A percentile compares a stretch with the other conserved stretches of the same genome.
Conservation (phyloP, 768 basidiomycete genomes). For the Scleroderma citrinum region DNA sequence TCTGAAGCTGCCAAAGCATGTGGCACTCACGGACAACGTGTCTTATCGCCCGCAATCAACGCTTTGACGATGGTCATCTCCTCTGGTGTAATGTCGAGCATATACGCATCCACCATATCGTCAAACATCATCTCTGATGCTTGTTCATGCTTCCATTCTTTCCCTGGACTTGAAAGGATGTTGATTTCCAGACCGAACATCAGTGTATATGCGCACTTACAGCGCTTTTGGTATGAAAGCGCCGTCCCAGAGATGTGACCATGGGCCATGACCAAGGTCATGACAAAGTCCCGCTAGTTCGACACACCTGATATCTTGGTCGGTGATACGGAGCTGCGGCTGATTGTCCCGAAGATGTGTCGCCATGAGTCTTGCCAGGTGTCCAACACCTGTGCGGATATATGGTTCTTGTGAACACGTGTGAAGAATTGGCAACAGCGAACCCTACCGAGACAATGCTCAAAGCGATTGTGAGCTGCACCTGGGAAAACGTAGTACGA, state of each 20-base stretch:
- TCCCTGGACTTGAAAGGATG: conserved; percentile 34
- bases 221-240: conserved; percentile 61
- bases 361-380: conserved; percentile 62
- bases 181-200: neutral
- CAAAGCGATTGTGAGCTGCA: conserved; percentile 77
- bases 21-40: conserved; percentile 44
- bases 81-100: conserved; percentile 40
- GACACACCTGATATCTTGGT: conserved; percentile 70
- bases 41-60: conserved; percentile 61
- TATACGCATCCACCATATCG: conserved; percentile 52
- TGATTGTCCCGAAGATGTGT: conserved; percentile 52
- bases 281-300: conserved; percentile 80
- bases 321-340: conserved; percentile 56
- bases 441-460: conserved; percentile 69
- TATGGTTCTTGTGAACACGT: conserved; percentile 1
- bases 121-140: conserved; percentile 84
- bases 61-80: conserved; percentile 68
- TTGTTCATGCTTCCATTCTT: conserved; percentile 67
- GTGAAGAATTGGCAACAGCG: neutral
- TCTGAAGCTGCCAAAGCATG: neutral
- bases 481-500: conserved; percentile 72
- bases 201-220: conserved; percentile 37
- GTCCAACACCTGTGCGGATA: conserved; percentile 55
- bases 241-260: conserved; percentile 81
- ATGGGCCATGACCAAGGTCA: conserved; percentile 82